Base-by-base conservation (phyloP, 148 eudicot species). In the Polygonum maritimum region DNA sequence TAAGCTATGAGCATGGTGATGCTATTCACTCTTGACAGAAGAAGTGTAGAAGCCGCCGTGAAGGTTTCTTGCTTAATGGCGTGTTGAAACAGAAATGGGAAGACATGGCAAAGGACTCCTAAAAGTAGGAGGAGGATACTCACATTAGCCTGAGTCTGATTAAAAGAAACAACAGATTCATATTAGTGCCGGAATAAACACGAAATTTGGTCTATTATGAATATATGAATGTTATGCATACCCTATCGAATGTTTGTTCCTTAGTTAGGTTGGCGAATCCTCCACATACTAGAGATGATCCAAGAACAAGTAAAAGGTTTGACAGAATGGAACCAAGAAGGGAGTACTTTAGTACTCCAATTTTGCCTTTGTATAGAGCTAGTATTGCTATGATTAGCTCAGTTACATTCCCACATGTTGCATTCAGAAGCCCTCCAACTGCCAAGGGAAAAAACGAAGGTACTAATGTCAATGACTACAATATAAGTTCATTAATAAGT, bases 361-460 rank as follows among this genome's bases (percentile, higher is more conserved):
- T 90, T 81, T 88, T 92, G 60, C 84, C 45, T 77, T 84, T 79
- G 69, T 80, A 76, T 54, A 92, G 91, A n/a, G 97, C 97, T 47
- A 89, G 82, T 71, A 92, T 80, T 57, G 94, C 92, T 82, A 92
- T 90, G 70, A 92, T 90, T 41, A 92, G 83, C 82, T 92, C 97
- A 44, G 94, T 92, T 22, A 88, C 94, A 81, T 90, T 92, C 13
- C 97, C 97, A 78, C 92, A 92, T 69, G 97, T 92, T 62, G 97
- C 97, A 86, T 92, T 92, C 16, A 92, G 79, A 48, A 92, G 82
- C 15, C 97, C 97, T 31, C 97, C 97, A 76, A 92, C 97, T 92
- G 88, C 79, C 75, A 83, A 73, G 55, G 33, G 45, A 39, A 75
- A 55, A 7, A 33, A 45, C 11, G 2, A 70, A 18, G 19, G 3